Evolutionary conservation across 2,329 filamentous ascomycete genomes (phyloP).

Genomic region (Aspergillus versicolor): DNA sequence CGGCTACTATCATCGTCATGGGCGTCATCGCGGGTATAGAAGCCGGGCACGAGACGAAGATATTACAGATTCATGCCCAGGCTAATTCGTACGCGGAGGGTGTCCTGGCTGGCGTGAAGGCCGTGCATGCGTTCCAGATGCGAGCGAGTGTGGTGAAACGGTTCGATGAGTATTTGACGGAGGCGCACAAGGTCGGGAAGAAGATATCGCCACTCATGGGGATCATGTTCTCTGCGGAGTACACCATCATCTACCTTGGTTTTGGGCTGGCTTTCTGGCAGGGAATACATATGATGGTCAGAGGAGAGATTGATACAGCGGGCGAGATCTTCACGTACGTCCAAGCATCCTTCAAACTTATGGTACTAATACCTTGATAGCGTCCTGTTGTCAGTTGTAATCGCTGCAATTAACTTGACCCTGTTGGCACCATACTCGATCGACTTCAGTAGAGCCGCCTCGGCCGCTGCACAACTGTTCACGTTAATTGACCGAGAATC

Average conservation of each 20-base stretch:
- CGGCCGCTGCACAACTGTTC: slow-evolving; percentile 88
- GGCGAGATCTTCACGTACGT: slow-evolving; percentile 67
- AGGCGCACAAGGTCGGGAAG: slow-evolving; percentile 73
- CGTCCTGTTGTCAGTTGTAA: slow-evolving; percentile 86
- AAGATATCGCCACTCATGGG: slow-evolving; percentile 73
- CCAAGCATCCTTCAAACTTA: slow-evolving; percentile 1
- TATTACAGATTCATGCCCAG: slow-evolving; percentile 66
- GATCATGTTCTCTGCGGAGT: slow-evolving; percentile 79
- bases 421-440: slow-evolving; percentile 83
- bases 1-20: slow-evolving; percentile 75
- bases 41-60: slow-evolving; percentile 75
- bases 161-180: slow-evolving; percentile 31
- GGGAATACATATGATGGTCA: slow-evolving; percentile 73
- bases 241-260: slow-evolving; percentile 80
- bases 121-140: slow-evolving; percentile 25
- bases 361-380: slow-evolving; percentile 14
- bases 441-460: slow-evolving; percentile 78
- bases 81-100: slow-evolving; percentile 21
- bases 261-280: slow-evolving; percentile 89
- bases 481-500: slow-evolving; percentile 87
- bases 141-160: slow-evolving; percentile 15
- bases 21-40: slow-evolving; percentile 71
- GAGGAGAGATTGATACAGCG: slow-evolving; percentile 62
- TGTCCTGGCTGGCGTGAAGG: slow-evolving; percentile 13
- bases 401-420: slow-evolving; percentile 87